A percentile compares a stretch with the other conserved stretches of the same genome.
phyloP scores from a whole-genome alignment of 176 grass and related monocot species.

The Triticum timopheevii region DNA sequence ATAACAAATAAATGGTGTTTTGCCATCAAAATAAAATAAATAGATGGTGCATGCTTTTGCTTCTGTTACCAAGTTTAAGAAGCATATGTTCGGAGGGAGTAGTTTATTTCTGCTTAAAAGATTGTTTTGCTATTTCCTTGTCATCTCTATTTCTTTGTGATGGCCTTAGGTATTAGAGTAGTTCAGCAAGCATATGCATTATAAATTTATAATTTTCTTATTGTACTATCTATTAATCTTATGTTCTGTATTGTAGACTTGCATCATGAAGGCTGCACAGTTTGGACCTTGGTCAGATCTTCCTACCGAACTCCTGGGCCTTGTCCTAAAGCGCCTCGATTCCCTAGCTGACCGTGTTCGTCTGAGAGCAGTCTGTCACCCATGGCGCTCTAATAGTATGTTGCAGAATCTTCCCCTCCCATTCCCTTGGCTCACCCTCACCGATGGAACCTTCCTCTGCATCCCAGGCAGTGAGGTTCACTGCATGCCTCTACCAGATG shows the following conservation, averaged over 20 bases:
- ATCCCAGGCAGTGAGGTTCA: background rate
- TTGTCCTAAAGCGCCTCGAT: conserved; percentile 8
- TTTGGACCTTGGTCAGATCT: background rate
- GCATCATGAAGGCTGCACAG: background rate
- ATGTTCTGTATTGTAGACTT: background rate
- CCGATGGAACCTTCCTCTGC: conserved; percentile 1
- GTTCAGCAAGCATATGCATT: background rate
- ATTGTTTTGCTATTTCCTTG: too few relatives aligned
- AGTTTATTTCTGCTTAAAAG: too few relatives aligned
- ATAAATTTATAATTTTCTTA: too few relatives aligned
- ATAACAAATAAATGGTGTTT: too few relatives aligned
- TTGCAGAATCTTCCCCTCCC: background rate
- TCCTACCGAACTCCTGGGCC: background rate
- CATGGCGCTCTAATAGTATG: background rate
- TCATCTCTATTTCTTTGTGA: background rate
- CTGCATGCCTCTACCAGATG: background rate
- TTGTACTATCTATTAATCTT: background rate
- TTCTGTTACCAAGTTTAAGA: too few relatives aligned
- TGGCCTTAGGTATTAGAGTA: background rate
- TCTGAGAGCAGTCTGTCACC: background rate
- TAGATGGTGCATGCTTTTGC: too few relatives aligned
- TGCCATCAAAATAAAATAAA: too few relatives aligned
- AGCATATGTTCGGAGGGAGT: too few relatives aligned
- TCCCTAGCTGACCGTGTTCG: background rate
- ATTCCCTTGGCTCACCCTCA: conserved; percentile 25